These are phyloP conservation scores for Podosphaera leucotricha DNA, from an alignment of 2,329 filamentous ascomycete genomes.

Conservation along the genomic window DNA sequence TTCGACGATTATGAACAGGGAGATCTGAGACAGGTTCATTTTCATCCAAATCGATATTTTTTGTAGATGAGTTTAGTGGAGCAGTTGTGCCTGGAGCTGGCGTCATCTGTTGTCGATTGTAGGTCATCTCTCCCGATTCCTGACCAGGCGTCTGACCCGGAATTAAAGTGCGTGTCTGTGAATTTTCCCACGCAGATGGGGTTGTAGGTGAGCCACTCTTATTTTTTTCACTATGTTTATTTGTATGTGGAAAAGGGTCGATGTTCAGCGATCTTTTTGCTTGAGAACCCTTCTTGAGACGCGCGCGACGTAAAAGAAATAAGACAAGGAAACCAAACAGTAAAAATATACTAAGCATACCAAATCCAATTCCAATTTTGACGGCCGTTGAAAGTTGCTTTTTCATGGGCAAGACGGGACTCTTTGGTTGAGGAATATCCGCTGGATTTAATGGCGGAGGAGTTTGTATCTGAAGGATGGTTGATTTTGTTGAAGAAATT, in stretches of 20 bases:
- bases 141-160: neutral
- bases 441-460: neutral
- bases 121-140: neutral
- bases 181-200: neutral
- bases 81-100: neutral
- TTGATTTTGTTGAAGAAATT: neutral
- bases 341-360: conserved; percentile 5
- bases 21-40: neutral
- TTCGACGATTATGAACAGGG: neutral
- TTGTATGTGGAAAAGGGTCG: conserved; percentile 6
- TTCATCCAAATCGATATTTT: neutral
- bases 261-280: conserved; percentile 2
- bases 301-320: conserved; percentile 6
- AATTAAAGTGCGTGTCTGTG: neutral
- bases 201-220: neutral
- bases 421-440: neutral
- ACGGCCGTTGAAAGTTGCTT: conserved; percentile 5
- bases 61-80: neutral
- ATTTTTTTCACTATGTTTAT: conserved; percentile 8
- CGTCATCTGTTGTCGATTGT: neutral
- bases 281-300: conserved; percentile 3
- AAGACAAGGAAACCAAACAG: conserved; percentile 6
- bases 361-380: conserved; percentile 10
- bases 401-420: neutral
- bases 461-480: neutral